Evolutionary conservation across 805 yeast genomes (phyloP).

Genomic region (Barnettozyma pratensis): DNA sequence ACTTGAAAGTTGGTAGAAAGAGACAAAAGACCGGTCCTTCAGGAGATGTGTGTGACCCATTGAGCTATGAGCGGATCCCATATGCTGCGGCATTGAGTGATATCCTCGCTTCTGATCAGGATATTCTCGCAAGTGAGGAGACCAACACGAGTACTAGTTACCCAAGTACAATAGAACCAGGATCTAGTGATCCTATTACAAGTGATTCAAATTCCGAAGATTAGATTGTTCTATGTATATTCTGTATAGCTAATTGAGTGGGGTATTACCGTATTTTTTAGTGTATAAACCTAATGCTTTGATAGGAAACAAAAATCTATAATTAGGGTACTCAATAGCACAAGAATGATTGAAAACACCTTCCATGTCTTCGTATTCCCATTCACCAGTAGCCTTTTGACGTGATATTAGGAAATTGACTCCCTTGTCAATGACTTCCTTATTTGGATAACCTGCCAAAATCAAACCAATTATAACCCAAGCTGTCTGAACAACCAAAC

Average conservation of each 20-base stretch:
- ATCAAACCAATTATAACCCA: slow-evolving; percentile 87
- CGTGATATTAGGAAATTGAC: slow-evolving; percentile 55
- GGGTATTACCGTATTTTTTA: slow-evolving; percentile 14
- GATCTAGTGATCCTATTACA: too few relatives aligned
- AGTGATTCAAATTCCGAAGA: too few relatives aligned
- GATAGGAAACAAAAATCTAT: slow-evolving; percentile 82
- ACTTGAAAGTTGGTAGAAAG: neutral
- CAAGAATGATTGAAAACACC: slow-evolving; percentile 95
- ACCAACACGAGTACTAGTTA: neutral
- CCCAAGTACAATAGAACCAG: neutral
- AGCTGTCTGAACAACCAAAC: slow-evolving; percentile 83
- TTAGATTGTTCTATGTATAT: neutral
- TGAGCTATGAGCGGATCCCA: too few relatives aligned
- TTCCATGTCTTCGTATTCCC: slow-evolving; percentile 79
- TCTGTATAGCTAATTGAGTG: neutral
- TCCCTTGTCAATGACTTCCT: slow-evolving; percentile 56
- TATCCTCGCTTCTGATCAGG: slow-evolving; percentile 8
- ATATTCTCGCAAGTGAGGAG: slow-evolving; percentile 9
- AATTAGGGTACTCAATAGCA: slow-evolving; percentile 95
- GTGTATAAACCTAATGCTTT: slow-evolving; percentile 83
- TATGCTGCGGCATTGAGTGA: neutral
- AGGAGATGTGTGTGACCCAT: too few relatives aligned
- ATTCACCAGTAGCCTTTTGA: slow-evolving; percentile 76
- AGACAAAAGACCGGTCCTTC: neutral
- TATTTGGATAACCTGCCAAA: slow-evolving; percentile 75